These are phyloP conservation scores for Malus hybrid DNA, from an alignment of 331 rosid species.

Conservation along the genomic window DNA sequence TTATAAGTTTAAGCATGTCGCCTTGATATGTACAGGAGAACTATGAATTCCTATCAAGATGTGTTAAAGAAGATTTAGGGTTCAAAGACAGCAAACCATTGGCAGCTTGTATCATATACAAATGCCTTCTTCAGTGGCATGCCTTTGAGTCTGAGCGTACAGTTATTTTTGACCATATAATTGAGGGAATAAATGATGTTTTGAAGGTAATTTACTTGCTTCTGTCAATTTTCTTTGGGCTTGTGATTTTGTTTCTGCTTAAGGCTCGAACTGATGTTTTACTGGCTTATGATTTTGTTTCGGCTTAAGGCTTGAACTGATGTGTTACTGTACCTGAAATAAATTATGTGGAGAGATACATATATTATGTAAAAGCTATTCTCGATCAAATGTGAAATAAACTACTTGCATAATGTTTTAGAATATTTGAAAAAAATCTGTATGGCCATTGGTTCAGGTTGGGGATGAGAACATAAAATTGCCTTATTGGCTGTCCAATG, in stretches of 20 bases:
- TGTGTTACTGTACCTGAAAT: neutral
- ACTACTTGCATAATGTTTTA: neutral
- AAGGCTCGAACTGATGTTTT: neutral
- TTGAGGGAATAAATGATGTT: slow-evolving; percentile 84
- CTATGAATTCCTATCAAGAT: slow-evolving; percentile 77
- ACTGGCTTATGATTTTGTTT: too few species aligned
- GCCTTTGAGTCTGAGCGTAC: slow-evolving; percentile 97
- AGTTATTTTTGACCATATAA: slow-evolving; percentile 82
- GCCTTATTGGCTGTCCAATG: slow-evolving; percentile 92
- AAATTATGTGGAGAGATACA: neutral
- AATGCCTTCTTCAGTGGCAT: slow-evolving; percentile 96
- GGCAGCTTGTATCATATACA: slow-evolving; percentile 83
- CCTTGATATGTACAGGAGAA: slow-evolving; percentile 57
- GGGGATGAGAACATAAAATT: slow-evolving; percentile 64
- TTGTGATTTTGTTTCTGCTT: neutral
- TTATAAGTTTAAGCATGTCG: slow-evolving; percentile 1
- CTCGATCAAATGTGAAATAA: neutral
- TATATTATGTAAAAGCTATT: neutral
- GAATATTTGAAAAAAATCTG: slow-evolving; percentile 2
- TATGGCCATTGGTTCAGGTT: slow-evolving; percentile 43
- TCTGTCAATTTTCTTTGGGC: slow-evolving; percentile 1
- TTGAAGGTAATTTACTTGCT: slow-evolving; percentile 54
- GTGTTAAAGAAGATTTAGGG: slow-evolving; percentile 80
- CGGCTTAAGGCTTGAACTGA: too few species aligned
- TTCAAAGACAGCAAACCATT: slow-evolving; percentile 81